These are phyloP conservation scores for Penicillium sp. DNA, from an alignment of 2,329 filamentous ascomycete genomes.

Conservation along the genomic window DNA sequence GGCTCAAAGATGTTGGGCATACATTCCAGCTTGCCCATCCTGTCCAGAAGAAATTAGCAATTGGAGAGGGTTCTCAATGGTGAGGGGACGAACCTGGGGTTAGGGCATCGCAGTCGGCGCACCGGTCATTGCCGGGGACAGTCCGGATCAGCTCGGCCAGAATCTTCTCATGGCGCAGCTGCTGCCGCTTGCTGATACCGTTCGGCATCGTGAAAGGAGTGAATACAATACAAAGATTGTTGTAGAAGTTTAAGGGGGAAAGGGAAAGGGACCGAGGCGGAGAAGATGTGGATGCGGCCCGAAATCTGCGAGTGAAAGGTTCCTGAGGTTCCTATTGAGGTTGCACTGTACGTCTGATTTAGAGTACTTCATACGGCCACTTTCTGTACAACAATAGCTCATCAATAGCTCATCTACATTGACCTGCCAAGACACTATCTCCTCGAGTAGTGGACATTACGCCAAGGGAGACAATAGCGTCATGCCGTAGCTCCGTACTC, in stretches of 20 bases:
- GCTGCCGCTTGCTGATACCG: conserved; percentile 86
- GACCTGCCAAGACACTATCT: neutral
- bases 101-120: conserved; percentile 84
- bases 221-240: conserved; percentile 19
- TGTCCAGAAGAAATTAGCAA: conserved; percentile 2
- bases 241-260: conserved; percentile 11
- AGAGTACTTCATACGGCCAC: neutral
- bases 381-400: neutral
- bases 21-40: conserved; percentile 97
- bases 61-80: conserved; percentile 10
- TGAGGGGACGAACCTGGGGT: conserved; percentile 69
- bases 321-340: neutral
- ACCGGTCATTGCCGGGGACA: conserved; percentile 82
- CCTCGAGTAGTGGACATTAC: neutral
- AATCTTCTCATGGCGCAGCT: conserved; percentile 90
- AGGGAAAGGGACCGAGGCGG: conserved; percentile 11
- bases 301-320: conserved; percentile 2
- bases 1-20: conserved; percentile 39
- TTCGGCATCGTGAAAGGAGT: conserved; percentile 56
- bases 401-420: neutral
- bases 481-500: neutral
- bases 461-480: neutral
- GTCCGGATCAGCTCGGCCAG: conserved; percentile 83
- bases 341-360: neutral
- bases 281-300: conserved; percentile 7